A percentile compares a stretch with the other conserved stretches of the same genome.
Evolutionary conservation across 208 protist species (phyloP).

Genomic region (Trypanosoma scelopori): DNA sequence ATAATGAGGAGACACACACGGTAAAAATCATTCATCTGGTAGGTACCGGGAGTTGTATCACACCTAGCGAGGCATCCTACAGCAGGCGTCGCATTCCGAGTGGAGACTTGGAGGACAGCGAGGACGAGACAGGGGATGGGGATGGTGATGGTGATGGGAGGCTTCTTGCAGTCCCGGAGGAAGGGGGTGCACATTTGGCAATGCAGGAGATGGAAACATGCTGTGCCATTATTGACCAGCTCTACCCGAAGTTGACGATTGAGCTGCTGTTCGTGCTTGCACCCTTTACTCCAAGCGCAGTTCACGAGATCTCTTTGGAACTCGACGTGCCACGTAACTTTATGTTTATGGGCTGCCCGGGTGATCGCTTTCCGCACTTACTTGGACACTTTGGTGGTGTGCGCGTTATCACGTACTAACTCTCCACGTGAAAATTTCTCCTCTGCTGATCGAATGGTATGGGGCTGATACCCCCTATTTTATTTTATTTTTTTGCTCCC

Average conservation of each 20-base stretch:
- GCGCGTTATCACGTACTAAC: conserved; percentile 48
- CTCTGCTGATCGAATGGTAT: neutral
- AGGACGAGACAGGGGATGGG: neutral
- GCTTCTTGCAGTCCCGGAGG: neutral
- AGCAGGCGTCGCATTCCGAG: neutral
- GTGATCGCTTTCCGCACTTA: conserved; percentile 37
- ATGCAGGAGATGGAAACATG: conserved; percentile 3
- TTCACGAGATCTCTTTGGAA: conserved; percentile 43
- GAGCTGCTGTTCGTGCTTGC: conserved; percentile 38
- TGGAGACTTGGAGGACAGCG: neutral
- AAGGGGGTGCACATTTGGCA: neutral
- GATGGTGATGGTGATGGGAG: neutral
- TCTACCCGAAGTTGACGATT: conserved; percentile 61
- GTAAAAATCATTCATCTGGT: conserved; percentile 57
- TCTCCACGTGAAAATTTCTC: neutral
- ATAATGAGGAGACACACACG: conserved; percentile 81
- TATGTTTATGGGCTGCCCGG: conserved; percentile 82
- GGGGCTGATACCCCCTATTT: neutral
- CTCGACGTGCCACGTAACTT: conserved; percentile 69
- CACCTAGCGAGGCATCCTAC: neutral
- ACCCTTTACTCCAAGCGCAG: conserved; percentile 36
- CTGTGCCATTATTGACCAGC: conserved; percentile 33
- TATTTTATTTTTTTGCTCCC: neutral
- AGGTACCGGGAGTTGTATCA: neutral
- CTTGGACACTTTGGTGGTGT: conserved; percentile 65